These are phyloP conservation scores for Ulvella scutata DNA, from an alignment of 139 green algal genomes.

Conservation along the genomic window DNA sequence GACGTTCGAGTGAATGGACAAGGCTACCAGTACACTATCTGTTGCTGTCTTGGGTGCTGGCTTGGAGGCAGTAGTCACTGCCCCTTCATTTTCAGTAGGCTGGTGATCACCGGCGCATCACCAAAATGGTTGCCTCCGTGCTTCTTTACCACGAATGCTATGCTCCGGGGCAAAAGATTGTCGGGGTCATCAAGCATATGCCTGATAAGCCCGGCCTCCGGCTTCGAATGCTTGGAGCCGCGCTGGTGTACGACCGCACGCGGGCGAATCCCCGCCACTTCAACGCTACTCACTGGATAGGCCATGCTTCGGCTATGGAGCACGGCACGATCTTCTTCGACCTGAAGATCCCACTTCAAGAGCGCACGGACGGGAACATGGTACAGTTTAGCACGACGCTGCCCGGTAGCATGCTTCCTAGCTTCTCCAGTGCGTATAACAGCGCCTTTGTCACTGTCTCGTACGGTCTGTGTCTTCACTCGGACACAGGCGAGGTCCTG, in stretches of 20 bases:
- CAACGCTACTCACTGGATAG: not conserved
- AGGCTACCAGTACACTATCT: no score
- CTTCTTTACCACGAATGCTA: not conserved
- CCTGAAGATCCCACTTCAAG: not conserved
- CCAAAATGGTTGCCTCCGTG: not conserved
- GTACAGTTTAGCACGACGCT: conserved; percentile 1
- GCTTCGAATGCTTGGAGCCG: not conserved
- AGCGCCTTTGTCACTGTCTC: not conserved
- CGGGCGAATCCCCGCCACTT: not conserved
- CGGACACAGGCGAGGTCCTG: not conserved
- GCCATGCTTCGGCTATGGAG: not conserved
- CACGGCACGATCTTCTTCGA: not conserved
- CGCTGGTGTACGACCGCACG: not conserved
- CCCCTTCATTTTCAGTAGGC: no score
- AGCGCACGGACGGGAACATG: not conserved
- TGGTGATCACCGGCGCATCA: no score
- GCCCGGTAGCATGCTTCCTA: not conserved
- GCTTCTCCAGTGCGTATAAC: not conserved
- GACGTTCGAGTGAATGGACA: no score
- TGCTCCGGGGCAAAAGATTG: not conserved
- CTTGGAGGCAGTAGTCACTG: no score
- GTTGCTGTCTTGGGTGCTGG: no score
- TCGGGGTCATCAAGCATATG: not conserved
- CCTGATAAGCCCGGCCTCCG: not conserved
- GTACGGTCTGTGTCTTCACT: not conserved